Evolutionary conservation across 163 green algal species (phyloP), one percentile per base, ranked within the genome.

Genomic region (Smithsoniella earleae): DNA sequence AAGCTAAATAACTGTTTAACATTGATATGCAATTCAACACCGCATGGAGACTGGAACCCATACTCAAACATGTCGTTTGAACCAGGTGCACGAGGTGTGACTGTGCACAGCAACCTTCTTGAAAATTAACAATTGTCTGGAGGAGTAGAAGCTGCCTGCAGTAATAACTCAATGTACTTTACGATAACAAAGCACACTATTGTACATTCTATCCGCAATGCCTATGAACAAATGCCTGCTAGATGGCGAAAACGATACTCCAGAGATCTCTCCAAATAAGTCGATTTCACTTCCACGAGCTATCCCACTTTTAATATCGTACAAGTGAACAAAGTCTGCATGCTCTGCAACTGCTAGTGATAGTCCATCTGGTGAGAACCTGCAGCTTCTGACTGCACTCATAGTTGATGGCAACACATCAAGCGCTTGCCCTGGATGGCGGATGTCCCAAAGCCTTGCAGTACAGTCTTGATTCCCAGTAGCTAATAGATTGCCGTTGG

Each of bases 401-500:
- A 91, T 89, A 34, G 73, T 66, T 5, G 85, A 86, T 3, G 64
- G 76, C 13, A 97, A 76, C 34, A 88, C 22, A 1, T 74, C 76
- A 13, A 91, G 66, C 34, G 73, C 76, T 18, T 46, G 8, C n/a
- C 66, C 25, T 3, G 79, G 77, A 38, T 76, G 76, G 3, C 90
- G 81, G 3, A 95, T 62, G 77, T 97, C 91, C 85, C 87, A 96
- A 54, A 96, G 28, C 10, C 85, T 75, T 0, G 86, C 86, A 2
- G 86, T 91, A 33, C 80, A 87, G 84, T 95, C 89, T 79, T 97
- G 92, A 81, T 96, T 97, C 66, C 92, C 91, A 3, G 90, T 96
- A 44, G 92, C 92, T 18, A 98, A 75, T 5, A 92, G 62, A 25
- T 83, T 77, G 37, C 89, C 91, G 36, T 82, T 76, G 0, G 92